A percentile compares a stretch with the other conserved stretches of the same genome.
phyloP scores from a whole-genome alignment of 139 green algal genomes.

The Chlorella ohadii region DNA sequence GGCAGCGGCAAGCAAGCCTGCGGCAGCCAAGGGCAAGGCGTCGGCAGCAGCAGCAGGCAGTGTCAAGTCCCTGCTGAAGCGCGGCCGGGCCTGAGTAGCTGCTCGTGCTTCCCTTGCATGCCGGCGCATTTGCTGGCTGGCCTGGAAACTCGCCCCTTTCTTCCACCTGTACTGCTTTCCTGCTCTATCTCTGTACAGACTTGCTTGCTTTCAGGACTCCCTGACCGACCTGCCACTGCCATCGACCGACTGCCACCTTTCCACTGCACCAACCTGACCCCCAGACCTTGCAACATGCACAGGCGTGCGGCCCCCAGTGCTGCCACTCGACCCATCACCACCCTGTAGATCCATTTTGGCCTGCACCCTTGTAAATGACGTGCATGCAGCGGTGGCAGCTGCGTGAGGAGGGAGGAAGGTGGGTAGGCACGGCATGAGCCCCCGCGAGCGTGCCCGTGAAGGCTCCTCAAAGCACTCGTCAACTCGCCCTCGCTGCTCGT shows the following conservation, averaged over 20 bases:
- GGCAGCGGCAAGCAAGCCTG: neutral
- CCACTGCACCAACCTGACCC: neutral
- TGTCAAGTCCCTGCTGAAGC: constrained; percentile 11
- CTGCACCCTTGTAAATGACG: too few relatives aligned
- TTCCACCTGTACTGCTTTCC: neutral
- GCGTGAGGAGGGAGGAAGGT: too few relatives aligned
- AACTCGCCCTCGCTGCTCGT: too few relatives aligned
- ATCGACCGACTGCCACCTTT: neutral
- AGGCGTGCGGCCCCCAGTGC: neutral
- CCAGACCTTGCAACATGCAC: neutral
- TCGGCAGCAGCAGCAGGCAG: neutral
- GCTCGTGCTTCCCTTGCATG: too few relatives aligned
- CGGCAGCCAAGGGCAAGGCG: neutral
- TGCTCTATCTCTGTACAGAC: neutral
- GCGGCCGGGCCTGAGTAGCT: neutral
- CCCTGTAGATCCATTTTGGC: too few relatives aligned
- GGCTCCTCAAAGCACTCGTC: too few relatives aligned
- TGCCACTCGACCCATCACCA: neutral
- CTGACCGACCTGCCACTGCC: neutral
- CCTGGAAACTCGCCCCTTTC: too few relatives aligned
- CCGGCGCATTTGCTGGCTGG: too few relatives aligned
- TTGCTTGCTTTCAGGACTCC: neutral
- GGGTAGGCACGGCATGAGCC: too few relatives aligned
- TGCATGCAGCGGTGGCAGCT: too few relatives aligned
- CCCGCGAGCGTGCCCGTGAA: too few relatives aligned